These are phyloP conservation scores for Xylaria bambusicola DNA, from an alignment of 495 filamentous ascomycete species.

Conservation along the genomic window DNA sequence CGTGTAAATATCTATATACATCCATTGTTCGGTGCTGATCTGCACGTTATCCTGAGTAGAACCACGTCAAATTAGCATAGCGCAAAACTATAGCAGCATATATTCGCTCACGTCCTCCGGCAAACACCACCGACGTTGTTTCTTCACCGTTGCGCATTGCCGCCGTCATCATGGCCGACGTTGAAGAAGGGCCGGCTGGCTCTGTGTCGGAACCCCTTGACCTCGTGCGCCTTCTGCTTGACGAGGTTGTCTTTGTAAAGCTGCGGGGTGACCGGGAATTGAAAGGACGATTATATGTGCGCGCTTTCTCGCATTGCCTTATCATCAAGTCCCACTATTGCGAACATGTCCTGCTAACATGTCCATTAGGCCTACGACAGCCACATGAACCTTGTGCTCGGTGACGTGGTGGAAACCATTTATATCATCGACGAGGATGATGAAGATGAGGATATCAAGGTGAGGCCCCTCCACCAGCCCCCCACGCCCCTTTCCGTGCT, in stretches of 20 bases:
- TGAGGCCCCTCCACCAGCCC: constrained; percentile 1
- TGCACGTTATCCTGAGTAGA: too few relatives aligned
- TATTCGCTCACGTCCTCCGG: not conserved
- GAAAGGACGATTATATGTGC: constrained; percentile 88
- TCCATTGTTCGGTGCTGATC: too few relatives aligned
- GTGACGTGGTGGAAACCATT: constrained; percentile 96
- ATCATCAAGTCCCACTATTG: too few relatives aligned
- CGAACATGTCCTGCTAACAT: not conserved
- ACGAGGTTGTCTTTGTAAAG: constrained; percentile 97
- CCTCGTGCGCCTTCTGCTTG: constrained; percentile 87
- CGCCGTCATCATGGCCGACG: constrained; percentile 63
- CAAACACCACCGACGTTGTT: too few relatives aligned
- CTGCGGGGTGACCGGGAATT: constrained; percentile 92
- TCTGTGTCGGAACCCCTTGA: constrained; percentile 87
- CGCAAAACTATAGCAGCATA: not conserved
- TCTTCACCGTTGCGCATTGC: not conserved
- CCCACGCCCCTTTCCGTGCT: not conserved
- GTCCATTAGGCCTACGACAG: constrained; percentile 84
- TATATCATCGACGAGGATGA: constrained; percentile 91
- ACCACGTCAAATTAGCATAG: constrained; percentile 1
- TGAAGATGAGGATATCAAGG: constrained; percentile 61
- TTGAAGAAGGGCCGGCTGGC: constrained; percentile 59
- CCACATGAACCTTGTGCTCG: constrained; percentile 97
- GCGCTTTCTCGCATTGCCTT: too few relatives aligned
- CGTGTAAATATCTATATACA: too few relatives aligned